These are phyloP conservation scores for Hypoxylon fragiforme DNA, from an alignment of 495 filamentous ascomycete species.

Conservation along the genomic window DNA sequence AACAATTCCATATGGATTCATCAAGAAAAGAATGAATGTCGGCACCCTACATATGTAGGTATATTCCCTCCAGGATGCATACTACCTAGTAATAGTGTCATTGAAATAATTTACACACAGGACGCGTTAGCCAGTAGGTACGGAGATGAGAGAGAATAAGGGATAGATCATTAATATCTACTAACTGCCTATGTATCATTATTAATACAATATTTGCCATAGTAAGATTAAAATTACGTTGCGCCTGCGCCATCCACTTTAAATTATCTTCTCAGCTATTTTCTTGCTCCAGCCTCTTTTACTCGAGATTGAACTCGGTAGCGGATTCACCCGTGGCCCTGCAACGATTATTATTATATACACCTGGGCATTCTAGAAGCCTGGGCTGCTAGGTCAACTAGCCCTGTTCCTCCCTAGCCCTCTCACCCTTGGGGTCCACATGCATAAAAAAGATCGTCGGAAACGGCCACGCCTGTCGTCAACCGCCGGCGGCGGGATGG, in stretches of 20 bases:
- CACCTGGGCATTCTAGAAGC: conserved; percentile 24
- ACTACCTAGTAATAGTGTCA: too few relatives aligned
- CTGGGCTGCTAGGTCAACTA: not conserved
- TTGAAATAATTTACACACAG: too few relatives aligned
- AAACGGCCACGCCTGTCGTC: conserved; percentile 2
- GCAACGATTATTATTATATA: conserved; percentile 18
- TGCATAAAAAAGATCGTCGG: conserved; percentile 8
- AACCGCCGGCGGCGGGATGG: conserved; percentile 7
- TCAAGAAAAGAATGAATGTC: too few relatives aligned
- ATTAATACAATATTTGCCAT: too few relatives aligned
- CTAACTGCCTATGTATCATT: too few relatives aligned
- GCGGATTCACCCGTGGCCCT: conserved; percentile 17
- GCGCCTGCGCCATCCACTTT: conserved; percentile 24
- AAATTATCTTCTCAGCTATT: conserved; percentile 12
- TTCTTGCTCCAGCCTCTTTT: not conserved
- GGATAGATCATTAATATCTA: conserved; percentile 2
- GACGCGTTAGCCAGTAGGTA: too few relatives aligned
- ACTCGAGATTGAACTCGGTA: too few relatives aligned
- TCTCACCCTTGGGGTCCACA: not conserved
- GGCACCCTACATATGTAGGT: too few relatives aligned
- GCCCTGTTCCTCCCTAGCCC: not conserved
- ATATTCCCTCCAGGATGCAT: too few relatives aligned
- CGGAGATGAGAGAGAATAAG: not conserved
- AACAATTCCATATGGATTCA: too few relatives aligned
- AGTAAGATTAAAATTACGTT: conserved; percentile 28